phyloP scores from a whole-genome alignment of 768 basidiomycete genomes.

The Calocybe cyanea region DNA sequence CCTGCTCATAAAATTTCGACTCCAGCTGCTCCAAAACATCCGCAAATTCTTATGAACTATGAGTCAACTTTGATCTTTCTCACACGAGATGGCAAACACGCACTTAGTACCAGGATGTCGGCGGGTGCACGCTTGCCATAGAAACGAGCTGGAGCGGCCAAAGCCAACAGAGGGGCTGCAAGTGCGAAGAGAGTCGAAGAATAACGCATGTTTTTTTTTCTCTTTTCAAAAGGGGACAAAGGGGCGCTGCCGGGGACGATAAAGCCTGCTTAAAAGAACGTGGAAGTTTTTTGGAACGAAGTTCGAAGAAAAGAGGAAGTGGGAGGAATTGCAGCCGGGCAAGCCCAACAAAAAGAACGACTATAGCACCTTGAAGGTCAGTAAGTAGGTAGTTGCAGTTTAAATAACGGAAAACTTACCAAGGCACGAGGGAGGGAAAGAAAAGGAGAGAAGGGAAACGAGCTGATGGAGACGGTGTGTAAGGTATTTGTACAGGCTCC shows the following conservation, averaged over 20 bases:
- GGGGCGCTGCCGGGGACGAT: conserved; percentile 27
- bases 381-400: background rate
- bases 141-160: conserved; percentile 45
- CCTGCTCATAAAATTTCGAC: conserved; percentile 63
- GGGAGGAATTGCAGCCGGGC: conserved; percentile 71
- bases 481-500: conserved; percentile 30
- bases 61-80: background rate
- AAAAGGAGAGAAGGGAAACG: conserved; percentile 24
- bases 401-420: conserved; percentile 27
- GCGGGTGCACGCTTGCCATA: conserved; percentile 37
- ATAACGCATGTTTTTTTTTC: conserved; percentile 47
- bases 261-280: conserved; percentile 42
- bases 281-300: conserved; percentile 31
- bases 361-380: conserved; percentile 17
- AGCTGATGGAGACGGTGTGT: conserved; percentile 11
- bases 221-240: background rate
- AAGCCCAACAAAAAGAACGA: conserved; percentile 56
- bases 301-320: conserved; percentile 45
- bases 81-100: conserved; percentile 22
- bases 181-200: conserved; percentile 39
- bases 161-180: conserved; percentile 40
- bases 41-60: conserved; percentile 55
- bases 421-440: conserved; percentile 31
- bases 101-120: conserved; percentile 59
- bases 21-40: conserved; percentile 74